Conservation (phyloP, 192 early-diverging fungal genomes). For the Martensiomyces pterosporus region DNA sequence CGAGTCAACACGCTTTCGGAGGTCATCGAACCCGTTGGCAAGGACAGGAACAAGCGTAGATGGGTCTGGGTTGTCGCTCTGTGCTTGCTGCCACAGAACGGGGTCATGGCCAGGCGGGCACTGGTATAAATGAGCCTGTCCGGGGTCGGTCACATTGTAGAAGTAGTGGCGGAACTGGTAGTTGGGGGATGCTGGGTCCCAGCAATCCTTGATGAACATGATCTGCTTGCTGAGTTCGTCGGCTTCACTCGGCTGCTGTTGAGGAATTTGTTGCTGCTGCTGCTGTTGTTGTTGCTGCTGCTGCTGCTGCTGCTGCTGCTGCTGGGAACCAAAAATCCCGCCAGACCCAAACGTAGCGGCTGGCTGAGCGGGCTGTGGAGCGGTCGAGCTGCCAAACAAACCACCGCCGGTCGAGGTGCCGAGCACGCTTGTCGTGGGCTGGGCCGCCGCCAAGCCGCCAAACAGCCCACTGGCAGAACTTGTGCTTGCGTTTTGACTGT, state of each 20-base stretch:
- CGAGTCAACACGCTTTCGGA: conserved; percentile 77
- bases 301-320: conserved; percentile 22
- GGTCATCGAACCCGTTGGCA: conserved; percentile 85
- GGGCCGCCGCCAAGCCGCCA: neutral
- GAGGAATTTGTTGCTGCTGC: conserved; percentile 6
- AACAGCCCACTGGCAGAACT: neutral
- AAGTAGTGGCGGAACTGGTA: conserved; percentile 94
- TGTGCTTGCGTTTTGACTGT: conserved; percentile 1
- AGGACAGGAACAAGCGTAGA: conserved; percentile 87
- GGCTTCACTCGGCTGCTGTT: conserved; percentile 21
- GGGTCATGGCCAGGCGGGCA: conserved; percentile 67
- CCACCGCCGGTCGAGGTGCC: conserved; percentile 6
- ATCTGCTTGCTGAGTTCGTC: conserved; percentile 58
- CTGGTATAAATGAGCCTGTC: conserved; percentile 74
- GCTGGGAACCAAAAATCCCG: no score
- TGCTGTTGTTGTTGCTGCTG: conserved; percentile 48
- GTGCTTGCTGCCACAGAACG: conserved; percentile 76
- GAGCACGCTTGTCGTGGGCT: neutral
- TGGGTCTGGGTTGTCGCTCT: conserved; percentile 82
- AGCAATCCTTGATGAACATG: conserved; percentile 63
- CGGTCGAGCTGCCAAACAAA: conserved; percentile 18
- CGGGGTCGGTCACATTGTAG: conserved; percentile 89
- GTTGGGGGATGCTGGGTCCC: conserved; percentile 70
- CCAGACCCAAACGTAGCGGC: conserved; percentile 1
- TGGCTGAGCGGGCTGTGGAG: neutral